Base-by-base conservation (phyloP, 1,284 basidiomycete genomes). In the Marasmius oreades region DNA sequence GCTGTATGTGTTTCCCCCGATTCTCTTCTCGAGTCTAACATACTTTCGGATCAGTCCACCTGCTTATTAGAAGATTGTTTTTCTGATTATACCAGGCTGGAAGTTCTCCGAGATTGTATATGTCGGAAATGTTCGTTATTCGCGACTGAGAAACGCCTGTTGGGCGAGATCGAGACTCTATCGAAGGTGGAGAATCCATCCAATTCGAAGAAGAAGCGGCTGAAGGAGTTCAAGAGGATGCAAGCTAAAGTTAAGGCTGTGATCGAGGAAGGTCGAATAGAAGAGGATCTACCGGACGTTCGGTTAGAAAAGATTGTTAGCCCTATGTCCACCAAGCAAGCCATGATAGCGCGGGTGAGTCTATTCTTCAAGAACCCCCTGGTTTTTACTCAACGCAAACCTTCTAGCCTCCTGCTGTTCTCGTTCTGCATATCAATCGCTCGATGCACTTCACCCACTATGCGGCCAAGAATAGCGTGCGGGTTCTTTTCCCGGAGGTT, bases 361-460 rank as follows among this genome's bases (percentile, higher is more conserved):
- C 54, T 57, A 26, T 50, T 28, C 37, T 53, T 28, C 16, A n/a
- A 11, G 37, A 11, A 31, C 39, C 50, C 44, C 55, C 55, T 42
- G 4, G 11, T 5, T 39, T n/a, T n/a, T n/a, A n/a, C 56, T 44
- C 37, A 51, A 11, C 28, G 26, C 55, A 16, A 33, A 56, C 33
- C 42, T 8, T 16, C 31, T 68, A 93, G 85, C 90, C 93, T 14
- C 94, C 94, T 0, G 81, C 81, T 7, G 85, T 93, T 0, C 81
- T 96, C 24, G 88, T 84, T 1, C 79, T 96, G 1, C 93, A 96
- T 69, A 84, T 97, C 56, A 93, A 93, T 63, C 85, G 95, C 53
- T 94, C 92, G 6, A 77, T 93, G 53, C 87, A 89, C 67, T 89
- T 82, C 61, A 89, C 90, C 18, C 79, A 79, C 56, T 86, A 88